A percentile compares a stretch with the other conserved stretches of the same genome.
phyloP scores from a whole-genome alignment of 768 basidiomycete species.

The Macrolepiota dolichaula region DNA sequence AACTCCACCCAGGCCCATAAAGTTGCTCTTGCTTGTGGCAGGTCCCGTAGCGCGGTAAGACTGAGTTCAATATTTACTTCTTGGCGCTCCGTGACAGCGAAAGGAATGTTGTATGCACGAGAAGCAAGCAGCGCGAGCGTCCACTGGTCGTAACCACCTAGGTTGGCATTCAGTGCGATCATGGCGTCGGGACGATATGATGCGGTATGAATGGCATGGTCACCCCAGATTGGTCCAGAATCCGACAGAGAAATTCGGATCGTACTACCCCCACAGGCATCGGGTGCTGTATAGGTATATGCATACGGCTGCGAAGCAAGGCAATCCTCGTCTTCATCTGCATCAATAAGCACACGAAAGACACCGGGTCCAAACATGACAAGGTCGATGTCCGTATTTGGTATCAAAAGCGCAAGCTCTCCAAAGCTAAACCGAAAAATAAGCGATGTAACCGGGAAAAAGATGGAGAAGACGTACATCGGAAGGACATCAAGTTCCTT shows the following conservation, averaged over 20 bases:
- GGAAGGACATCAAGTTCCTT: slow-evolving; percentile 26
- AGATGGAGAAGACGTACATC: neutral
- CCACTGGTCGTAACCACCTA: slow-evolving; percentile 35
- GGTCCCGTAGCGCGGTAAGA: neutral
- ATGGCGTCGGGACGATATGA: slow-evolving; percentile 36
- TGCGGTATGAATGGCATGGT: slow-evolving; percentile 2
- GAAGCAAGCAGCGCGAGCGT: slow-evolving; percentile 25
- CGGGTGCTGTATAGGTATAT: slow-evolving; percentile 32
- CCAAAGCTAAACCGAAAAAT: slow-evolving; percentile 28
- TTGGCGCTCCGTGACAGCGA: slow-evolving; percentile 21
- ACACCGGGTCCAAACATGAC: slow-evolving; percentile 35
- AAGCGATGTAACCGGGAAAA: neutral
- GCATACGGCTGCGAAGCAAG: slow-evolving; percentile 26
- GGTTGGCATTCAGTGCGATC: slow-evolving; percentile 37
- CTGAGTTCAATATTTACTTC: slow-evolving; percentile 13
- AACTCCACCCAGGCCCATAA: slow-evolving; percentile 4
- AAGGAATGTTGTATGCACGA: slow-evolving; percentile 23
- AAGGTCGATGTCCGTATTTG: slow-evolving; percentile 41
- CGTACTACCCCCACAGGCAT: slow-evolving; percentile 32
- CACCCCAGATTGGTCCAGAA: slow-evolving; percentile 14
- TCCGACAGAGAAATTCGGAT: slow-evolving; percentile 31
- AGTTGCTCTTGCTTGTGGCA: neutral
- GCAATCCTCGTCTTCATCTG: slow-evolving; percentile 20
- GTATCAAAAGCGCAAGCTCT: slow-evolving; percentile 42
- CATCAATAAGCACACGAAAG: slow-evolving; percentile 26